phyloP scores from a whole-genome alignment of 257 asterid species.

The Primulina tabacum region DNA sequence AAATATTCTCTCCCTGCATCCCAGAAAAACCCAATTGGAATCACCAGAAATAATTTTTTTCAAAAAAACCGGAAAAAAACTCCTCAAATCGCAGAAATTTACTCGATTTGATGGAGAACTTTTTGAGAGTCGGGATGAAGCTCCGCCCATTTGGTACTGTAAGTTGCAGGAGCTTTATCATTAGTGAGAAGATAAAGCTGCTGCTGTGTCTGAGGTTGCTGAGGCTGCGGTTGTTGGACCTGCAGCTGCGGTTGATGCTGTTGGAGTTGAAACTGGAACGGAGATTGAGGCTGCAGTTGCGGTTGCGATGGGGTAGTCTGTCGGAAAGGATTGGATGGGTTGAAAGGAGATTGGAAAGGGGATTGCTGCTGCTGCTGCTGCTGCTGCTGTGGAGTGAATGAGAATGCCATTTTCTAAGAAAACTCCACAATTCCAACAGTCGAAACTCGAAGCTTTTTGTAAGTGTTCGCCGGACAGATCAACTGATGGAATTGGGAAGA shows the following conservation, averaged over 20 bases:
- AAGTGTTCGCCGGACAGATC: constrained; percentile 3
- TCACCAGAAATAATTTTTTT: background rate
- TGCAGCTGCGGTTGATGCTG: constrained; percentile 37
- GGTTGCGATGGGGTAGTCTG: constrained; percentile 32
- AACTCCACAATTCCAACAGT: constrained; percentile 1
- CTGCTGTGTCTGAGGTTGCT: constrained; percentile 44
- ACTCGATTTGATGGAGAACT: constrained; percentile 82
- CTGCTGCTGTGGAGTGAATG: constrained; percentile 60
- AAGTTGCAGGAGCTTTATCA: constrained; percentile 81
- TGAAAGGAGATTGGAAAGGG: constrained; percentile 41
- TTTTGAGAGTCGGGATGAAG: constrained; percentile 95
- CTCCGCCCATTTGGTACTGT: constrained; percentile 92
- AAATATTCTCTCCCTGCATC: constrained; percentile 73
- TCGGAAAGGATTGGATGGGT: constrained; percentile 37
- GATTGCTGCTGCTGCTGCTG: constrained; percentile 32
- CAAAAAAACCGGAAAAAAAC: background rate
- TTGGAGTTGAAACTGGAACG: constrained; percentile 44
- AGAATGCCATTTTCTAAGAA: constrained; percentile 48
- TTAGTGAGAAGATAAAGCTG: constrained; percentile 69
- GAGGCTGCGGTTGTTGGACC: constrained; percentile 35
- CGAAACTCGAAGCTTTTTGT: constrained; percentile 1
- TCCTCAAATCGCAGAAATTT: constrained; percentile 15
- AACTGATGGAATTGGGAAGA: constrained; percentile 14
- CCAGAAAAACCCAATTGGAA: constrained; percentile 21
- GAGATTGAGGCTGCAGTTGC: constrained; percentile 44